Evolutionary conservation across 2,329 filamentous ascomycete genomes (phyloP), one percentile per base, ranked within the genome.

Genomic region (Colletotrichum musae): DNA sequence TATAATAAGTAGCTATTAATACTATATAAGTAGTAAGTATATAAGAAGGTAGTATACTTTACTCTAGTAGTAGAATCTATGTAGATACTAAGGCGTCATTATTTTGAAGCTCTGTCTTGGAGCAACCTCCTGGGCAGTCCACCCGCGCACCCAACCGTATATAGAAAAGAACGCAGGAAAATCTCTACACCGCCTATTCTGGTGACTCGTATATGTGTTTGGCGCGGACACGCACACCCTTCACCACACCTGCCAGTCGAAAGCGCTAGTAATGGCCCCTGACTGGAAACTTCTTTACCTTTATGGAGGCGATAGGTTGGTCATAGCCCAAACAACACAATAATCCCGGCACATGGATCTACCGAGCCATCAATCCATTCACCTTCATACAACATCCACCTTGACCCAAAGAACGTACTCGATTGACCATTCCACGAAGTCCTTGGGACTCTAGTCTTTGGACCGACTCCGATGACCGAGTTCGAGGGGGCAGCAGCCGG

Each of bases 391-490:
- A 32, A 32, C 15, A n/a, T 26, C 15, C 43, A 13, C 41, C 41
- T 13, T 24, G 16, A 28, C 18, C 16, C 39, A 10, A 28, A 50
- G 47, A 54, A 41, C n/a, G 12, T 24, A 64, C 36, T 2, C 24
- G 9, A 28, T 58, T 70, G 52, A 70, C 67, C 45, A 26, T 36
- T 24, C 13, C 18, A 3, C 15, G 12, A 77, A 91, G 89, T 68
- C 82, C 83, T 24, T 93, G 92, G 91, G 79, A 84, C 24, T 76
- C 84, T 1, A 77, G 81, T 58, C 85, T 88, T 71, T 95, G 92
- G 92, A 90, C 87, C 7, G 83, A 89, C 15, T 91, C 89, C 61
- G 92, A 95, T 78, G 93, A 95, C 79, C 85, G 90, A 36, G 92
- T 95, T n/a, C 89, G 93, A 52, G 92, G 92, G 68, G 93, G 93